A percentile compares a stretch with the other conserved stretches of the same genome.
These are phyloP conservation scores for Microcyclospora pomicola DNA, from an alignment of 2,329 filamentous ascomycete genomes.

Conservation along the genomic window DNA sequence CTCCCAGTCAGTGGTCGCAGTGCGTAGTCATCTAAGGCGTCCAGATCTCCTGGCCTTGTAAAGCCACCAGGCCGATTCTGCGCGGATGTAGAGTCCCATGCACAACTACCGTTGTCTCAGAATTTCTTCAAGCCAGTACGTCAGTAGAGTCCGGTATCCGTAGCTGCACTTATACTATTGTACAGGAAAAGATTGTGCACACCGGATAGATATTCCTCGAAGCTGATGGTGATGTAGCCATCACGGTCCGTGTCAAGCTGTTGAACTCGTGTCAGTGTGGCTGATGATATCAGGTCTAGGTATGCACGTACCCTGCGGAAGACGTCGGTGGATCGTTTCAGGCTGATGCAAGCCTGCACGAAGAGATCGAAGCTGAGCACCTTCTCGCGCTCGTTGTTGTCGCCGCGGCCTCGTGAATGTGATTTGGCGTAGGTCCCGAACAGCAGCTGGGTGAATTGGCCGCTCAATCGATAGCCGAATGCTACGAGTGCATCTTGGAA, in stretches of 20 bases:
- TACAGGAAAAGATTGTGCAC: constrained; percentile 41
- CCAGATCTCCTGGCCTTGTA: too few relatives aligned
- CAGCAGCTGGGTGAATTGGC: constrained; percentile 67
- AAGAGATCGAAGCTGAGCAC: constrained; percentile 69
- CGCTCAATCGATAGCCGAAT: constrained; percentile 83
- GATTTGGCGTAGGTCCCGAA: constrained; percentile 70
- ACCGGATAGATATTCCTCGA: constrained; percentile 43
- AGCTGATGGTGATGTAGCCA: constrained; percentile 55
- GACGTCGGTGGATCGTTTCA: constrained; percentile 98
- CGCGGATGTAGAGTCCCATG: too few relatives aligned
- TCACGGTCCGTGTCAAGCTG: constrained; percentile 95
- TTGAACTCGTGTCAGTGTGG: constrained; percentile 27
- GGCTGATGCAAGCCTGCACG: constrained; percentile 88
- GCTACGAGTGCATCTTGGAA: constrained; percentile 79
- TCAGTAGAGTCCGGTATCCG: constrained; percentile 39
- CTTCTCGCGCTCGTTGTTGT: constrained; percentile 24
- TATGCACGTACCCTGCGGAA: constrained; percentile 35
- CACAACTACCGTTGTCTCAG: constrained; percentile 7
- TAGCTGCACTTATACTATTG: constrained; percentile 37
- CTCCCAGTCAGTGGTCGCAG: too few relatives aligned
- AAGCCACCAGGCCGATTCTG: too few relatives aligned
- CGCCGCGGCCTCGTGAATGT: constrained; percentile 21
- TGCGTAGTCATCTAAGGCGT: too few relatives aligned
- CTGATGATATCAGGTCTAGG: too few relatives aligned
- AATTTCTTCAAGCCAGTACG: constrained; percentile 7